Evolutionary conservation across 176 grass and related monocot genomes (phyloP).

Genomic region (Miscanthus lutarioriparius): DNA sequence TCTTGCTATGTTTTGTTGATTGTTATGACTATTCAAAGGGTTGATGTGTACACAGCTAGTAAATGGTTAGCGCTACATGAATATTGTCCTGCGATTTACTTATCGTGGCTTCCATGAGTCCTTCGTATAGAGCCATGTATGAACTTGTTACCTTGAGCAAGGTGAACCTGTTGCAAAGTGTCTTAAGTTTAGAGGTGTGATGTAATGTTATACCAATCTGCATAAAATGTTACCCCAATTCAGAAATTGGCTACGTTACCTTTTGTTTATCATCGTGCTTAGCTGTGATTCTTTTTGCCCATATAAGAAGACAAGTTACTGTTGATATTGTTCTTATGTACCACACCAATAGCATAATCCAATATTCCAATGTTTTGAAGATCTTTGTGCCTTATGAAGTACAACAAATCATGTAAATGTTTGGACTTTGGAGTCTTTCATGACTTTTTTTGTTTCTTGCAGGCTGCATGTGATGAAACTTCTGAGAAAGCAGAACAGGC

Average conservation of each 20-base stretch:
- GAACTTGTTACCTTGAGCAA: neutral
- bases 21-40: neutral
- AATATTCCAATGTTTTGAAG: neutral
- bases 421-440: neutral
- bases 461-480: conserved; percentile 74
- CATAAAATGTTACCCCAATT: conserved; percentile 15
- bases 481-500: conserved; percentile 56
- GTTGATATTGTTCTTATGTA: conserved; percentile 2
- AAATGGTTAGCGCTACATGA: neutral
- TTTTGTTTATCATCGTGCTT: neutral
- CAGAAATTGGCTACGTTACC: neutral
- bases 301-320: conserved; percentile 6
- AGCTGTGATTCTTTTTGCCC: neutral
- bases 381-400: neutral
- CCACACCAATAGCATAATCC: neutral
- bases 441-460: conserved; percentile 22
- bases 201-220: neutral
- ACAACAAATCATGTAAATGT: neutral
- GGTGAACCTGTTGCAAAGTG: conserved; percentile 11
- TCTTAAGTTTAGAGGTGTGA: neutral
- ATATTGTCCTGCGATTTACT: neutral
- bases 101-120: neutral
- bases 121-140: conserved; percentile 10
- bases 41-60: neutral
- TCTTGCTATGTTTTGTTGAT: neutral